Conservation (phyloP, 306 rosid species). For the Carpinus fangiana region DNA sequence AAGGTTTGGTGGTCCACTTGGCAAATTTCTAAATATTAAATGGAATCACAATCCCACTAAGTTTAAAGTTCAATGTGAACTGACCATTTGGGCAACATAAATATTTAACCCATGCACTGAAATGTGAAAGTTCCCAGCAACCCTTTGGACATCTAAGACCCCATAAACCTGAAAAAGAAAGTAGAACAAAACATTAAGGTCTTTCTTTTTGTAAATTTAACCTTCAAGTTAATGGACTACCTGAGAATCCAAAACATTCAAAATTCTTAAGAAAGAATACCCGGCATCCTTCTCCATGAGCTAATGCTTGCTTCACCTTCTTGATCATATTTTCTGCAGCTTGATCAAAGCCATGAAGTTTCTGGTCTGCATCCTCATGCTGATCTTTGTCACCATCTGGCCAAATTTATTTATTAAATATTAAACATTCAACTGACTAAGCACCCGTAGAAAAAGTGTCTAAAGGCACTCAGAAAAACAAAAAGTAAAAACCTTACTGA, state of each 20-base stretch:
- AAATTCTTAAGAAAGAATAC: slow-evolving; percentile 42
- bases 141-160: slow-evolving; percentile 91
- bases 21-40: slow-evolving; percentile 12
- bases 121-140: slow-evolving; percentile 91
- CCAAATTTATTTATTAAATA: slow-evolving; percentile 26
- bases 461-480: neutral
- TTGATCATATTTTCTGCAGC: slow-evolving; percentile 67
- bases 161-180: slow-evolving; percentile 78
- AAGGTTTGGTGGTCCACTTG: neutral
- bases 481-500: neutral
- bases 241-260: neutral
- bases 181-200: neutral
- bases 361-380: slow-evolving; percentile 54
- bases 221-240: neutral
- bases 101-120: slow-evolving; percentile 92
- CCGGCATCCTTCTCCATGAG: slow-evolving; percentile 81
- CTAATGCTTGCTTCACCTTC: slow-evolving; percentile 75
- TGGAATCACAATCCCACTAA: neutral
- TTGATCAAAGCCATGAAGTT: slow-evolving; percentile 64
- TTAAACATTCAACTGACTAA: neutral
- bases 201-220: neutral
- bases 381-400: slow-evolving; percentile 61
- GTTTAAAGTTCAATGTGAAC: slow-evolving; percentile 10
- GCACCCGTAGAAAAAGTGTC: neutral
- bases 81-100: slow-evolving; percentile 89